Base-by-base conservation (phyloP, 164 flowering plant genomes). In the Piper betle region DNA sequence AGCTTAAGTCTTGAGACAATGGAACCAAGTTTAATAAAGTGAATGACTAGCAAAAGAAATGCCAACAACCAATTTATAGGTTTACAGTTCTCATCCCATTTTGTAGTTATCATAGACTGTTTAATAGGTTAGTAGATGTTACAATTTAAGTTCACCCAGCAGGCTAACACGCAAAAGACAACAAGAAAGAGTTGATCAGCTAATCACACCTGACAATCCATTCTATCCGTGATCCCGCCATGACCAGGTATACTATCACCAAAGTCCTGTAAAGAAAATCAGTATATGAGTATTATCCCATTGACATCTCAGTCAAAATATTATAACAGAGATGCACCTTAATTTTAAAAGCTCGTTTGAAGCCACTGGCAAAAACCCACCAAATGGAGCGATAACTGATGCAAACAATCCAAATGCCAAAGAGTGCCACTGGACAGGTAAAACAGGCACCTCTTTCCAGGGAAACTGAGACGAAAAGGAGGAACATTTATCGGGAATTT, bases 201-300 rank as follows among this genome's bases (percentile, higher is more conserved):
- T 12, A 20, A 25, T 4, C 33, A 16, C 18, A 55, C 58, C 58
- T 93, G 97, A 71, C 99, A 93, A 69, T 93, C 97, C 97, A 93
- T 93, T 79, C 99, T 79, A 62, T 93, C 99, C 20, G 99, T 93
- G 46, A 93, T 88, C 52, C 99, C 99, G 71, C 99, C 99, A 77
- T 93, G 99, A 65, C 99, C 99, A 64, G 99, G 99, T 60, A 93
- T 93, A 65, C 99, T 93, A 67, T 90, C 97, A 54, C 99, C 99
- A 71, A 93, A 93, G 74, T 93, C 99, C 98, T 93, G 81, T 18
- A n/a, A 10, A 3, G 5, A 25, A n/a, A n/a, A n/a, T n/a, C n/a
- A n/a, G n/a, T n/a, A n/a, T n/a, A n/a, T n/a, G n/a, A n/a, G n/a
- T n/a, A n/a, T n/a, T n/a, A n/a, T n/a, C n/a, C n/a, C n/a, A n/a